phyloP scores from a whole-genome alignment of 257 asterid genomes.

The Plantago major region DNA sequence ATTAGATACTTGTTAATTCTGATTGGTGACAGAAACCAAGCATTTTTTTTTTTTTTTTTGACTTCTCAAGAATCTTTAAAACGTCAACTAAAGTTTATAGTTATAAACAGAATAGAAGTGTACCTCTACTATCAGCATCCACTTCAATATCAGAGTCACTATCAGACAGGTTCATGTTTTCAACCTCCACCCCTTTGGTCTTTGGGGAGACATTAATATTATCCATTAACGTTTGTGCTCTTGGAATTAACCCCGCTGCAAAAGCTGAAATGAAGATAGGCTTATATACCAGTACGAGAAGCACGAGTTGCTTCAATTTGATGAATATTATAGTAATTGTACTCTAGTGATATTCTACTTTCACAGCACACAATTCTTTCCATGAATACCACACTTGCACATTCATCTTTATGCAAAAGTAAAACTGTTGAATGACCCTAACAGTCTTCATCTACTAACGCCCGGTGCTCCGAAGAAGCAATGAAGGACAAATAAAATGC shows the following conservation, averaged over 20 bases:
- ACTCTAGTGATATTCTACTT: too few species aligned
- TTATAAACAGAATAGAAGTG: neutral
- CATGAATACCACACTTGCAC: neutral
- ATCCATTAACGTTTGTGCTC: slow-evolving; percentile 33
- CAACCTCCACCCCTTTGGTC: slow-evolving; percentile 50
- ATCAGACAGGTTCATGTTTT: slow-evolving; percentile 36
- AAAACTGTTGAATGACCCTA: neutral
- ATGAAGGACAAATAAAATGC: too few species aligned
- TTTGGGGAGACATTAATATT: slow-evolving; percentile 57
- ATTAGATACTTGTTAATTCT: neutral
- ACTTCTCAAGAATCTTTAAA: too few species aligned
- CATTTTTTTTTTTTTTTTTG: too few species aligned
- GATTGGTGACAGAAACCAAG: too few species aligned
- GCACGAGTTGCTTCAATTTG: neutral
- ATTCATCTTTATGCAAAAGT: neutral
- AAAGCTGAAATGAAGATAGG: slow-evolving; percentile 49
- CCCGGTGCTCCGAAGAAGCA: too few species aligned
- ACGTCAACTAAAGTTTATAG: too few species aligned
- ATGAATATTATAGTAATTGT: neutral
- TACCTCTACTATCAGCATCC: slow-evolving; percentile 41
- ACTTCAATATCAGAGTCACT: slow-evolving; percentile 42
- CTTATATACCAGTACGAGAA: neutral
- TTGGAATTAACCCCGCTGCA: slow-evolving; percentile 41
- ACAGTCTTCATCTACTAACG: too few species aligned
- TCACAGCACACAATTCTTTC: neutral